A percentile compares a stretch with the other conserved stretches of the same genome.
These are phyloP conservation scores for Tetraselmis chui DNA, from an alignment of 139 green algal species.

Conservation along the genomic window DNA sequence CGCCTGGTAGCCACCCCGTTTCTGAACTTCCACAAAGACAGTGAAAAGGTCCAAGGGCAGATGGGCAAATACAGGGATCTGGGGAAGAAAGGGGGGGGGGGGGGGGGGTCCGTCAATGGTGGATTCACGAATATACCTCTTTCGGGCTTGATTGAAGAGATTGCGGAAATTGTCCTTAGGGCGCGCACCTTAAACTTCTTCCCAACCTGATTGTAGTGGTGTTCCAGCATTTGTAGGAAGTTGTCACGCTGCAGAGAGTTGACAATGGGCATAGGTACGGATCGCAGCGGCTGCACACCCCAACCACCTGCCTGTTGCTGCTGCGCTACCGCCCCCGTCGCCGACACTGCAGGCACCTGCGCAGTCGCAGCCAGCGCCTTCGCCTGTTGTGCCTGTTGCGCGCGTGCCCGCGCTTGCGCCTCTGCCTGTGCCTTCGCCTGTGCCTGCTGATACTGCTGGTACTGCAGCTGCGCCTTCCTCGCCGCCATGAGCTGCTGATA, in stretches of 20 bases:
- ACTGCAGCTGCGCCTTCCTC: neutral
- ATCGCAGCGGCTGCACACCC: neutral
- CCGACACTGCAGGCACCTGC: neutral
- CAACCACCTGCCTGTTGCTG: no score
- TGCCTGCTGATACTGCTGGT: no score
- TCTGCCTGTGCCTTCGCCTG: no score
- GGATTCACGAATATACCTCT: no score
- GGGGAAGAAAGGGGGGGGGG: constrained; percentile 9
- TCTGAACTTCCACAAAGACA: constrained; percentile 64
- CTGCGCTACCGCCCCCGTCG: neutral
- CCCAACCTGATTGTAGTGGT: neutral
- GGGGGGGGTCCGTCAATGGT: neutral
- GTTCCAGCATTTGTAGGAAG: neutral
- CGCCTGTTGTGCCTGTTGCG: neutral
- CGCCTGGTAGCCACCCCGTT: constrained; percentile 59
- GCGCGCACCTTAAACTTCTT: neutral
- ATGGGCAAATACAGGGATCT: constrained; percentile 53
- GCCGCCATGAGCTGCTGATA: neutral
- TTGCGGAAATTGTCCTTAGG: no score
- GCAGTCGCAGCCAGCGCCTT: no score
- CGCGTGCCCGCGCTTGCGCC: no score
- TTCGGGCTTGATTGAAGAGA: no score
- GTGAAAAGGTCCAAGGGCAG: constrained; percentile 61
- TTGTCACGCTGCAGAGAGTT: neutral
- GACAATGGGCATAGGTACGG: neutral